phyloP scores from a whole-genome alignment of 2,329 filamentous ascomycete genomes.

The Fonsecaea erecta region DNA sequence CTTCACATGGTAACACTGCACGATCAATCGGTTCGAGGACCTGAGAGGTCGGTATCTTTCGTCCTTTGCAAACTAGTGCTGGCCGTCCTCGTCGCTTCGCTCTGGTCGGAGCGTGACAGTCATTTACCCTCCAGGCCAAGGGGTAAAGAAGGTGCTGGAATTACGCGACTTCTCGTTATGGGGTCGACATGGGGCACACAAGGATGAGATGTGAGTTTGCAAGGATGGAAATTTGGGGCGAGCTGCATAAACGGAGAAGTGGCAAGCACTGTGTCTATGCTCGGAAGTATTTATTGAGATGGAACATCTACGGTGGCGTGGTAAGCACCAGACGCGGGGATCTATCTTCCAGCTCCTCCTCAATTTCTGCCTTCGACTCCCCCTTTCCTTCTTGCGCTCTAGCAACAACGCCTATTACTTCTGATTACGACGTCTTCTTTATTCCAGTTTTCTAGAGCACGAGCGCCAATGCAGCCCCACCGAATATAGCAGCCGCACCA shows the following conservation, averaged over 20 bases:
- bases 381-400: not conserved
- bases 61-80: not conserved
- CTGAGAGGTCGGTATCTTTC: not conserved
- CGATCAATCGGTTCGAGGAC: not conserved
- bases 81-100: not conserved
- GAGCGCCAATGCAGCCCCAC: not conserved
- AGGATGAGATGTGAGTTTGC: not conserved
- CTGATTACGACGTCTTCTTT: not conserved
- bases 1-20: not conserved
- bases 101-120: not conserved
- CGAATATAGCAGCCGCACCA: constrained; percentile 5
- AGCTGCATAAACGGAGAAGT: not conserved
- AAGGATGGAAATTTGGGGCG: not conserved
- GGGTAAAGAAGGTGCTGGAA: not conserved
- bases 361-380: not conserved
- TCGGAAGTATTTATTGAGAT: not conserved
- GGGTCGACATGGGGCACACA: not conserved
- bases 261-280: not conserved
- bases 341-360: not conserved
- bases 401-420: not conserved
- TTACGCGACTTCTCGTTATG: not conserved
- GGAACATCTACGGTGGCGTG: not conserved
- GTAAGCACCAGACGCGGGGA: too few relatives aligned
- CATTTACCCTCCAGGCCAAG: not conserved
- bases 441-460: not conserved